Percentiles rank a stretch among this genome's conserved stretches.
phyloP scores from a whole-genome alignment of 805 yeast species.

The Metschnikowia amazonensis region DNA sequence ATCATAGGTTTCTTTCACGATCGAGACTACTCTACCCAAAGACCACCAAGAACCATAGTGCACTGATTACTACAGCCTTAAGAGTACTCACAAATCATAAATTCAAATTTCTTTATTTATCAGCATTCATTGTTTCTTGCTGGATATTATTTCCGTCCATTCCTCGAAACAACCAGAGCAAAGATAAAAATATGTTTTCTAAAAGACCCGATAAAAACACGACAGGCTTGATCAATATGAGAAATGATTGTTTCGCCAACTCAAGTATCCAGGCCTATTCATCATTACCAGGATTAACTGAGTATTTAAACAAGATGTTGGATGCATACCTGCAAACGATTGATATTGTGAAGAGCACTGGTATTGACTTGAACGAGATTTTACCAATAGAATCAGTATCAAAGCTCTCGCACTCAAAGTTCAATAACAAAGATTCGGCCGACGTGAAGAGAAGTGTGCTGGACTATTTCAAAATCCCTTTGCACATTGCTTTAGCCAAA shows the following conservation, averaged over 20 bases:
- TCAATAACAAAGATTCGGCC: constrained; percentile 10
- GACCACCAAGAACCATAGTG: neutral
- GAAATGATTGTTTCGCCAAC: constrained; percentile 92
- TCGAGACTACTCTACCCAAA: neutral
- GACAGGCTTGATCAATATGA: constrained; percentile 76
- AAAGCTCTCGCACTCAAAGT: constrained; percentile 13
- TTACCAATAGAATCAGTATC: constrained; percentile 18
- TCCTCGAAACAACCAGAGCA: constrained; percentile 1
- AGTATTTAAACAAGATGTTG: constrained; percentile 48
- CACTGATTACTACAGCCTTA: neutral
- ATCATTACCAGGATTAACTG: constrained; percentile 55
- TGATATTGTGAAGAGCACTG: constrained; percentile 13
- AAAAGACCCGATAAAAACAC: constrained; percentile 69
- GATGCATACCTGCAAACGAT: constrained; percentile 24
- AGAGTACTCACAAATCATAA: neutral
- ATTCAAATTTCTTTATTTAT: neutral
- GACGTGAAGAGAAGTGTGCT: constrained; percentile 12
- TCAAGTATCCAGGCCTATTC: constrained; percentile 78
- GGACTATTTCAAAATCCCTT: constrained; percentile 37
- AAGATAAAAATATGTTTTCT: constrained; percentile 31
- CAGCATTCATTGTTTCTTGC: constrained; percentile 8
- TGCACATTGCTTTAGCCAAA: constrained; percentile 56
- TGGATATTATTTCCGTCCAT: constrained; percentile 16
- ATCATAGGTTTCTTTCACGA: constrained; percentile 4
- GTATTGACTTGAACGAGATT: constrained; percentile 13